Base-by-base conservation (phyloP, 1,139 yeast species). In the Candida labiduridarum region DNA sequence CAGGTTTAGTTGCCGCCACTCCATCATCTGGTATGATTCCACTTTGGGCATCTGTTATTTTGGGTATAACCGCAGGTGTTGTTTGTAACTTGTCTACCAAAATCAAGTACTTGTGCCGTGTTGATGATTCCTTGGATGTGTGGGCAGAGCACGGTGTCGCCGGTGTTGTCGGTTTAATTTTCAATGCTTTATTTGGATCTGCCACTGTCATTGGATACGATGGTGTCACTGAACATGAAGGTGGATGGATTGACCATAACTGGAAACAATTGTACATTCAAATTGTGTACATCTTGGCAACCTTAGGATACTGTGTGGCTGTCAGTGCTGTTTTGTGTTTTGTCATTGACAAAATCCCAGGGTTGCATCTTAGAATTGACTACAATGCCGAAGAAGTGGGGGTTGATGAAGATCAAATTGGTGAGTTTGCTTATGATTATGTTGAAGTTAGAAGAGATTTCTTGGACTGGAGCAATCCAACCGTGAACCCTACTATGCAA, bases 71-170 rank as follows among this genome's bases (percentile, higher is more conserved):
- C 1, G 78, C 97, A 0, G 96, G 97, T 33, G 70, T 85, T 14
- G 83, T 87, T 41, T 94, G 98, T 80, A 92, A 94, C 76, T 89
- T 89, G 64, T 76, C 96, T 51, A 92, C 98, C 50, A 88, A 90
- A 64, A 72, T 94, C 67, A 94, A 94, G 72, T 90, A 88, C 65
- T 70, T 89, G 54, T 74, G 87, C 49, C 80, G 80, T 53, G 94
- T 91, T 51, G 98, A 94, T 67, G 99, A 94, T 70, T 86, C 97
- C 3, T 78, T 94, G 62, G 98, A 94, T 85, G 87, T 92, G 46
- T 80, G 94, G 67, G 98, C 98, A 19, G 98, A 92, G 83, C 99
- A 94, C 86, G 98, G 97, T 49, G 80, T 94, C 62, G 98, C 98
- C 0, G 99, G 99, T 35, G 79, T 91, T 46, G 80, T 94, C 47